Base-by-base conservation (phyloP, 2,329 filamentous ascomycete species). In the Xylaria sp. region DNA sequence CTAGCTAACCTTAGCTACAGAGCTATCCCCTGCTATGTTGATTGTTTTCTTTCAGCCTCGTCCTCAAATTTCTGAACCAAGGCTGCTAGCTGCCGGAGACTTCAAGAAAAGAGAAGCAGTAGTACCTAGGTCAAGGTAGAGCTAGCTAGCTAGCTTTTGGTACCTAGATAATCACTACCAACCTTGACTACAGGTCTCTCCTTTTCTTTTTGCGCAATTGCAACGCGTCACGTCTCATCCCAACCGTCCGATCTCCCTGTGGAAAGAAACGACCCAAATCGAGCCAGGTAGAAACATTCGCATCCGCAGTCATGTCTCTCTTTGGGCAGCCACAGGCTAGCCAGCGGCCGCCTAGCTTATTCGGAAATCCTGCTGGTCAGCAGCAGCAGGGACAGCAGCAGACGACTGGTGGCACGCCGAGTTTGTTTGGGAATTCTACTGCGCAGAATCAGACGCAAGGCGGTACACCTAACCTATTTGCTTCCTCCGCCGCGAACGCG, bases 1-100 rank as follows among this genome's bases (percentile, higher is more conserved):
- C 58, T n/a, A 54, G 49, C 41, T 36, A 10, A 10, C 33, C 28
- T 28, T 36, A 8, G 33, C 33, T 55, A 58, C 56, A 36, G 60
- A 67, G 64, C 55, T 64, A 8, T 43, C 56, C 56, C 66, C 39
- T 71, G 65, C 68, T 69, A 73, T 77, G 72, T 76, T 77, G 74
- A 76, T 71, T 72, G 73, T 75, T 77, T 76, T 77, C 74, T 73
- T 72, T 76, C 76, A 75, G 75, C 75, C 75, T 77, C 57, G 71
- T 67, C 67, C 55, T 36, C 60, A 75, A 75, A 73, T 72, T 73
- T 72, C 63, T 43, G 66, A 25, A 60, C 59, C 58, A 36, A 41
- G 25, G 33, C 36, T 23, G 10, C 59, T 23, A 59, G 36, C 52
- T 62, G 41, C 55, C 39, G 36, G 20, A 39, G 12, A 20, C 41